Evolutionary conservation across 163 green algal genomes (phyloP).

Genomic region (Scenedesmus sp.): DNA sequence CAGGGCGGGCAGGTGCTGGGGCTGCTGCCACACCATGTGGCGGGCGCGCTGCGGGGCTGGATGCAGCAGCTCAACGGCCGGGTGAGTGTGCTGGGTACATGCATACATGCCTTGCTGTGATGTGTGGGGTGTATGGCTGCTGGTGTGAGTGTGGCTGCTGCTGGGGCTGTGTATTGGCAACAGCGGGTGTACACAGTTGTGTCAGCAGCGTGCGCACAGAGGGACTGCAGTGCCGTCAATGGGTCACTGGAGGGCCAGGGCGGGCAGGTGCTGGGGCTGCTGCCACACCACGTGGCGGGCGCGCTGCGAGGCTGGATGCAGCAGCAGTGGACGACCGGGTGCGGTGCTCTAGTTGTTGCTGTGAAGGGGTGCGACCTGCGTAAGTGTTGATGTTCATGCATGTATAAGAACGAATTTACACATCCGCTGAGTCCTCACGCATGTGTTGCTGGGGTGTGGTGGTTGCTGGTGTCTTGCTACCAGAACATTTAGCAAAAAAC

Average conservation of each 20-base stretch:
- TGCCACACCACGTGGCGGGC: slow-evolving; percentile 38
- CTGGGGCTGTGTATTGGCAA: not conserved
- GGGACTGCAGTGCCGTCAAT: too few species aligned
- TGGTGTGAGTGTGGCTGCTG: not conserved
- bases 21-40: slow-evolving; percentile 45
- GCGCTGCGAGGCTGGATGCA: slow-evolving; percentile 16
- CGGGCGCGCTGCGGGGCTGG: not conserved
- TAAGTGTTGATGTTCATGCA: not conserved
- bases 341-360: not conserved
- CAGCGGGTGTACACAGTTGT: not conserved
- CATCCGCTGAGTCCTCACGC: not conserved
- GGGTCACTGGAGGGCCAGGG: slow-evolving; percentile 27
- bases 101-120: not conserved
- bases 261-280: slow-evolving; percentile 16
- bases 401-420: not conserved
- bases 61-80: slow-evolving; percentile 32
- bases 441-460: too few species aligned
- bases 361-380: too few species aligned
- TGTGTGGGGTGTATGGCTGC: not conserved
- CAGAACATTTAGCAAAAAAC: not conserved
- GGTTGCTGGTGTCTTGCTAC: too few species aligned
- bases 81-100: not conserved
- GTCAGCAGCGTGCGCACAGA: too few species aligned
- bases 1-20: slow-evolving; percentile 7
- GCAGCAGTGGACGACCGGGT: slow-evolving; percentile 24